A percentile compares a stretch with the other conserved stretches of the same genome.
phyloP scores from a whole-genome alignment of 2,329 filamentous ascomycete species.

The Epichloe aotearoae region DNA sequence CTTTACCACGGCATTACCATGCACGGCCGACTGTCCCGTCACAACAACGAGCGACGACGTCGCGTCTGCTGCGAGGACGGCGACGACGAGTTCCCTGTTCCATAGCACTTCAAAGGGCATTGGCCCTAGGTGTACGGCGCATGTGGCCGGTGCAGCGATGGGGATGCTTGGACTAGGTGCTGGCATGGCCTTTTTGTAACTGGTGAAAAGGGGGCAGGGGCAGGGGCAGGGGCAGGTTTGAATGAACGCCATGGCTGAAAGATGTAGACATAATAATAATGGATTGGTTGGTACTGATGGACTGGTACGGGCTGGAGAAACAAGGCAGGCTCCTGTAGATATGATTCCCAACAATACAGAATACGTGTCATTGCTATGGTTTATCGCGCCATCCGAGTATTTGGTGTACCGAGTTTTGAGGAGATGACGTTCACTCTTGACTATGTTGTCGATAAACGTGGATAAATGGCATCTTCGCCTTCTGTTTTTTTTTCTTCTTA shows the following conservation, averaged over 20 bases:
- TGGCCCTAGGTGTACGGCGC: constrained; percentile 13
- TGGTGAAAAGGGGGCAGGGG: too few relatives aligned
- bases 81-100: constrained; percentile 8
- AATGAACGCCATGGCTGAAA: not conserved
- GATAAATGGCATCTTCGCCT: too few relatives aligned
- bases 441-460: too few relatives aligned
- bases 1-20: constrained; percentile 31
- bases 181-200: constrained; percentile 13
- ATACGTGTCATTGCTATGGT: not conserved
- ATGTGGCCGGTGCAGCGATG: constrained; percentile 16
- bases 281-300: too few relatives aligned
- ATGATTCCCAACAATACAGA: not conserved
- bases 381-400: too few relatives aligned
- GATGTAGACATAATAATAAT: not conserved
- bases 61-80: constrained; percentile 9
- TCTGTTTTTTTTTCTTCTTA: not conserved
- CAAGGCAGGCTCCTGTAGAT: not conserved
- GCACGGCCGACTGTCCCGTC: constrained; percentile 25
- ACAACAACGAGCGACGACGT: constrained; percentile 11
- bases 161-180: constrained; percentile 18
- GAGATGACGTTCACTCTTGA: too few relatives aligned
- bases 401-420: too few relatives aligned
- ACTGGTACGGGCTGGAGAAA: too few relatives aligned
- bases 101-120: constrained; percentile 13
- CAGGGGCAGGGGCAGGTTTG: too few relatives aligned